A percentile compares a stretch with the other conserved stretches of the same genome.
phyloP scores from a whole-genome alignment of 371 early-diverging fungal genomes.

The Mortierella sp. region DNA sequence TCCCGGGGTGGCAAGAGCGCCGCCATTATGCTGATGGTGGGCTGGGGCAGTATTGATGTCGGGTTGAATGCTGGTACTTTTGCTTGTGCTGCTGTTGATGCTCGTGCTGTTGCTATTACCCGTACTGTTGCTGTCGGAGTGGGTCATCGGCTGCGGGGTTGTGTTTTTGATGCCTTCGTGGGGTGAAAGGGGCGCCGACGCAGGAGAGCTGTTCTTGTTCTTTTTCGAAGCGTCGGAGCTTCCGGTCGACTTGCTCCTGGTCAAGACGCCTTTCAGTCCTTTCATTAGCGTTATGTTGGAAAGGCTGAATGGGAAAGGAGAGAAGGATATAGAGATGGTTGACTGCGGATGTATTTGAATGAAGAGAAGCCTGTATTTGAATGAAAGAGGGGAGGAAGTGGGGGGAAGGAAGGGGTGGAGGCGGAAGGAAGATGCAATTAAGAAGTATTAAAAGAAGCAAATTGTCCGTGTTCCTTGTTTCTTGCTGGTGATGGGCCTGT shows the following conservation, averaged over 20 bases:
- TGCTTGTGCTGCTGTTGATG: not conserved
- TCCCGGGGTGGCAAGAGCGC: too few species aligned
- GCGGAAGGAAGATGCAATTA: too few species aligned
- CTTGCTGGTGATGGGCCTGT: too few species aligned
- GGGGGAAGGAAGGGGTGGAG: too few species aligned
- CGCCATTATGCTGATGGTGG: too few species aligned
- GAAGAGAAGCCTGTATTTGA: too few species aligned
- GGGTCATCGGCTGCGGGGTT: not conserved
- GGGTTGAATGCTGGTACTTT: not conserved
- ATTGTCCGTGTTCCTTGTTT: too few species aligned
- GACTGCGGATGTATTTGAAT: too few species aligned
- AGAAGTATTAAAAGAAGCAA: too few species aligned
- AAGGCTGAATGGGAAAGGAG: not conserved
- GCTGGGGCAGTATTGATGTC: too few species aligned
- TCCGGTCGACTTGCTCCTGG: conserved; percentile 50
- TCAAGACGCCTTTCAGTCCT: conserved; percentile 44
- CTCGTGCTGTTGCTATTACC: not conserved
- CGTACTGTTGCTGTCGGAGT: not conserved
- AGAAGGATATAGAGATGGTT: conserved; percentile 8
- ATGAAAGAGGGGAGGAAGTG: too few species aligned
- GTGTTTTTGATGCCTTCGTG: conserved; percentile 1
- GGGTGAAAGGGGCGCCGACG: conserved; percentile 2
- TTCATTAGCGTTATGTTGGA: conserved; percentile 12
- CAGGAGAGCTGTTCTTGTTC: conserved; percentile 5
- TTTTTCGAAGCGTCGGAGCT: conserved; percentile 20